A percentile compares a stretch with the other conserved stretches of the same genome.
Evolutionary conservation across 768 basidiomycete species (phyloP).

Genomic region (Infundibulicybe gibba): DNA sequence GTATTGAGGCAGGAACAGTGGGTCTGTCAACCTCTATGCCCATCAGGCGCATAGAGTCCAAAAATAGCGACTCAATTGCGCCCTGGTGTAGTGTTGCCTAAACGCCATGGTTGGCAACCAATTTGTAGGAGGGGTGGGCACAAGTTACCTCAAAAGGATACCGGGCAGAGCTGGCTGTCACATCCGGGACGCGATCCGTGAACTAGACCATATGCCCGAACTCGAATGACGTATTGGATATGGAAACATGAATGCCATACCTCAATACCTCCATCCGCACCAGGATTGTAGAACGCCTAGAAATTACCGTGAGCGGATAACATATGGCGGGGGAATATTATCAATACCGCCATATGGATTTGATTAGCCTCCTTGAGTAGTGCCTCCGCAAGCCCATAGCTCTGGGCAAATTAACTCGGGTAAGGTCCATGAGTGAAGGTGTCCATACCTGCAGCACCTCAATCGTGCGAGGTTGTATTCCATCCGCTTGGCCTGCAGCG

Average conservation of each 20-base stretch:
- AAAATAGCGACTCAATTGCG: slow-evolving; percentile 55
- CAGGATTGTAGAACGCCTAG: slow-evolving; percentile 76
- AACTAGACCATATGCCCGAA: slow-evolving; percentile 31
- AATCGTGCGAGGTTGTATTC: slow-evolving; percentile 52
- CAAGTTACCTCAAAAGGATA: slow-evolving; percentile 64
- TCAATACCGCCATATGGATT: slow-evolving; percentile 63
- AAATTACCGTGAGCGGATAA: not conserved
- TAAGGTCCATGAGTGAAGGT: not conserved
- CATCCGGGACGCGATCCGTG: slow-evolving; percentile 58
- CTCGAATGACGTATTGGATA: too few relatives aligned
- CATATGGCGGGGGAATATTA: not conserved
- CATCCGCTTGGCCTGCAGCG: slow-evolving; percentile 55
- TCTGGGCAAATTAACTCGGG: slow-evolving; percentile 33
- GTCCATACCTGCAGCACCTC: slow-evolving; percentile 48
- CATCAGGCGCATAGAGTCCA: slow-evolving; percentile 46
- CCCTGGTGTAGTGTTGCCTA: slow-evolving; percentile 64
- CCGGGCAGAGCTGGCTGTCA: slow-evolving; percentile 58
- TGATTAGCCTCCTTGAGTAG: slow-evolving; percentile 63
- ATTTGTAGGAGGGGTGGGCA: not conserved
- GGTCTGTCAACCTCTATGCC: slow-evolving; percentile 51
- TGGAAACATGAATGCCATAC: slow-evolving; percentile 24
- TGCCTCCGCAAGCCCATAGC: slow-evolving; percentile 71
- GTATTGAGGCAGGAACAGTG: slow-evolving; percentile 43
- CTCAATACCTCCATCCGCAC: slow-evolving; percentile 56
- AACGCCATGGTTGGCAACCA: not conserved